phyloP scores from a whole-genome alignment of 208 protist species.

The Crithidia expoeki region DNA sequence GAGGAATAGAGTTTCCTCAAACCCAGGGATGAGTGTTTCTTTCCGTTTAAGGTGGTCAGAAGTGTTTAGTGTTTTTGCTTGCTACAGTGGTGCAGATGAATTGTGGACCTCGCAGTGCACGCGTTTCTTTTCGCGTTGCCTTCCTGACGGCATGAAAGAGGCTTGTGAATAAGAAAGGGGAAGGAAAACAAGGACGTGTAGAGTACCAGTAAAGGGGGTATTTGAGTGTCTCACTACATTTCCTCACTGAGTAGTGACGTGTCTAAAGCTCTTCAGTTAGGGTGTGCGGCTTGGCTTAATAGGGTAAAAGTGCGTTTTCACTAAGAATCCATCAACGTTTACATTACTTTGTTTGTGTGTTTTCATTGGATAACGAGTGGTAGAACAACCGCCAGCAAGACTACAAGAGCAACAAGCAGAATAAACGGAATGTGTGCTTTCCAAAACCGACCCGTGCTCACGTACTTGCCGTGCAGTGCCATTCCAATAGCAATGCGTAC shows the following conservation, averaged over 20 bases:
- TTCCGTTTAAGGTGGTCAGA: no score
- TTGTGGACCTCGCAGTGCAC: no score
- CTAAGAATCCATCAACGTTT: not conserved
- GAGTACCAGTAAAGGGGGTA: not conserved
- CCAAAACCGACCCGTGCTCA: conserved; percentile 33
- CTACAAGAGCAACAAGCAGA: conserved; percentile 20
- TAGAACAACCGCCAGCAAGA: conserved; percentile 9
- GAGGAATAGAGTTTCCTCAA: conserved; percentile 21
- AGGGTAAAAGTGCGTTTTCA: no score
- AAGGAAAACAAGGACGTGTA: not conserved
- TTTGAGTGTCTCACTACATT: no score
- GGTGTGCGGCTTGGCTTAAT: not conserved
- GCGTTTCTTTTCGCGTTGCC: no score
- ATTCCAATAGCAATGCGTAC: conserved; percentile 50
- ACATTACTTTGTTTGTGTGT: not conserved
- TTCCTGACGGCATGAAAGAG: no score
- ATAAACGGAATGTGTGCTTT: conserved; percentile 43
- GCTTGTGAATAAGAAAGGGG: not conserved
- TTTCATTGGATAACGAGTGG: conserved; percentile 3
- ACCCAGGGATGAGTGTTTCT: conserved; percentile 24
- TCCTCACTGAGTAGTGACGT: no score
- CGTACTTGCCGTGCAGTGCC: conserved; percentile 49
- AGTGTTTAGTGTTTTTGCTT: no score
- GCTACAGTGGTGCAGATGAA: no score
- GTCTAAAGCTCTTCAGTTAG: no score